Percentiles rank a stretch among this genome's conserved stretches.
Conservation (phyloP, 1,284 basidiomycete genomes). For the Kwoniella shivajii region DNA sequence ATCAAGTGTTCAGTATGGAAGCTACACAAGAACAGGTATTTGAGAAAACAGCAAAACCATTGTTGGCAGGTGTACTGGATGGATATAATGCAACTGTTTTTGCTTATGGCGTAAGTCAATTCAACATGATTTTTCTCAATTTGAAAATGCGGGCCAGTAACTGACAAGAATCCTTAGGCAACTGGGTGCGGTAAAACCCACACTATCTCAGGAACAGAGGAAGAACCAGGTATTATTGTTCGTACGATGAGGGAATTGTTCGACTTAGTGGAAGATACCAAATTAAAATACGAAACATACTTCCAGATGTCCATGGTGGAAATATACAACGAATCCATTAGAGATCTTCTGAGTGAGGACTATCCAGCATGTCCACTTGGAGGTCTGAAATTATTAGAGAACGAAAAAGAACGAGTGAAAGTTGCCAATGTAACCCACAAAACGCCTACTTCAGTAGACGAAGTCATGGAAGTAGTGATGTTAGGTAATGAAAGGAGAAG, state of each 20-base stretch:
- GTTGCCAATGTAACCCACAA: constrained; percentile 81
- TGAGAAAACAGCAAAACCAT: constrained; percentile 75
- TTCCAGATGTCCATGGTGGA: constrained; percentile 92
- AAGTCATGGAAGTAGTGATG: constrained; percentile 89
- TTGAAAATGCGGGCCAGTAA: neutral
- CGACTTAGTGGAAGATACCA: constrained; percentile 78
- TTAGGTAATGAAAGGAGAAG: constrained; percentile 83
- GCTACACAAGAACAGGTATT: constrained; percentile 83
- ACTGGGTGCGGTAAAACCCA: constrained; percentile 98
- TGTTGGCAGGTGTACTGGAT: constrained; percentile 79
- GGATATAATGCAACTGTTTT: constrained; percentile 98
- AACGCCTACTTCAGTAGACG: constrained; percentile 75
- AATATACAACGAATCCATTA: constrained; percentile 97
- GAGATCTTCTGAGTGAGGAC: constrained; percentile 82
- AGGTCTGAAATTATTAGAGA: constrained; percentile 88
- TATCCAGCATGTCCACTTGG: constrained; percentile 65
- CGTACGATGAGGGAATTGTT: constrained; percentile 96
- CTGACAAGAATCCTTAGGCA: constrained; percentile 63
- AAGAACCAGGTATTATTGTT: constrained; percentile 89
- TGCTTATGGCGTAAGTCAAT: constrained; percentile 87
- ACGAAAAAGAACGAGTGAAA: constrained; percentile 75
- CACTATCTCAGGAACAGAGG: constrained; percentile 87
- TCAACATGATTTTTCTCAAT: neutral
- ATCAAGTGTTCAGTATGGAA: constrained; percentile 80
- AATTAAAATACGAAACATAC: constrained; percentile 77